These are phyloP conservation scores for Naganishia cerealis DNA, from an alignment of 1,284 basidiomycete species.

Conservation along the genomic window DNA sequence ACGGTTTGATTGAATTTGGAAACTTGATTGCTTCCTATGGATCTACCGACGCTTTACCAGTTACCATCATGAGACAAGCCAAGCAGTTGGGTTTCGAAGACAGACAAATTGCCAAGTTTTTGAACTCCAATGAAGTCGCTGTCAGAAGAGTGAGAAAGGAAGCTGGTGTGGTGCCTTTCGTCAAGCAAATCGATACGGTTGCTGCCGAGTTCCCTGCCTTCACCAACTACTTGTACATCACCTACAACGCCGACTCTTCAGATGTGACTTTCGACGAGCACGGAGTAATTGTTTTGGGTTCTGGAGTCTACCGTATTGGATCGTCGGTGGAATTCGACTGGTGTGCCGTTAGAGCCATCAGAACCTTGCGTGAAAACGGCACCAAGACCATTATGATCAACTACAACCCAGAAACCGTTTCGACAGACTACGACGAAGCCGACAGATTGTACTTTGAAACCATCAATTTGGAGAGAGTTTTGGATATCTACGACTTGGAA, in stretches of 20 bases:
- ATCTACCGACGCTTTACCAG: constrained; percentile 68
- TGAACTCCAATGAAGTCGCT: constrained; percentile 84
- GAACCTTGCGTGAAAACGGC: constrained; percentile 91
- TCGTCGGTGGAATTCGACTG: constrained; percentile 99
- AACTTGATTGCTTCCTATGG: constrained; percentile 65
- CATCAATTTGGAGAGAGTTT: constrained; percentile 90
- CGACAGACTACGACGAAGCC: constrained; percentile 98
- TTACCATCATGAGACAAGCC: constrained; percentile 71
- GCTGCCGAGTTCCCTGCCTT: constrained; percentile 98
- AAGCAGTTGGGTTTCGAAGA: constrained; percentile 98
- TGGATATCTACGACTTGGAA: constrained; percentile 95
- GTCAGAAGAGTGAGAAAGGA: constrained; percentile 84
- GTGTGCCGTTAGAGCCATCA: constrained; percentile 96
- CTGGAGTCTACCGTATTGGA: constrained; percentile 97
- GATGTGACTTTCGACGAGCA: constrained; percentile 85
- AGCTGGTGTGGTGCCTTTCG: constrained; percentile 78
- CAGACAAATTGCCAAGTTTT: constrained; percentile 75
- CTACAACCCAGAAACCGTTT: constrained; percentile 98
- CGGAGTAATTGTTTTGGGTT: constrained; percentile 95
- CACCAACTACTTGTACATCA: constrained; percentile 98
- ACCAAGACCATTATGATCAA: constrained; percentile 98
- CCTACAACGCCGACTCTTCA: constrained; percentile 91
- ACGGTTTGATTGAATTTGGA: constrained; percentile 80
- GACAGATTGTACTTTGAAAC: constrained; percentile 98
- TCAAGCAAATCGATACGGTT: constrained; percentile 98